Evolutionary conservation across 345 rosid species (phyloP), one percentile per base, ranked within the genome.

Genomic region (Linum trigynum): DNA sequence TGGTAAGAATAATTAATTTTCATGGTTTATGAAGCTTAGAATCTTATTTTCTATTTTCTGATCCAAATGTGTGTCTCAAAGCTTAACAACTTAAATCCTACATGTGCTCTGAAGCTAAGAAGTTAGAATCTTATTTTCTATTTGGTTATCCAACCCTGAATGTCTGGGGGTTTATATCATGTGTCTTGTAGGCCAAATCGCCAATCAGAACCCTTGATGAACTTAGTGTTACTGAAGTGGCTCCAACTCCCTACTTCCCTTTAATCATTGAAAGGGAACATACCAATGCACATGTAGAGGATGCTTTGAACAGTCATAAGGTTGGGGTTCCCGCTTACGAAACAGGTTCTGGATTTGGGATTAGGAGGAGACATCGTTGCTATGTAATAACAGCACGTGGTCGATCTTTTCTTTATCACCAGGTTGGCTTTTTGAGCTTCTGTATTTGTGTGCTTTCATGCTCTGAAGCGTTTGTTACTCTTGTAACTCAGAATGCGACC

Each of bases 321-420:
- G 43, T 41, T 55, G 75, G 36, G 39, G 69, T 58, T 63, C 70
- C 64, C 9, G 67, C 64, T 38, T 67, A 61, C 70, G 77, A 60
- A 76, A 71, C 63, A 64, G 66, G 73, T 72, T 38, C 76, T 36
- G 85, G 76, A 56, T 87, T 87, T 66, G 94, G 98, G 41, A n/a
- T 68, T 51, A 78, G 90, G 74, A 84, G 73, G 75, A 73, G 67
- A 41, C 97, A 90, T 71, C 78, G 76, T 40, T 82, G 89, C 84
- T 83, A 75, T 59, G 85, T 84, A 36, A 73, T 92, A 65, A 90
- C 83, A 68, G 89, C 95, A 36, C 86, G 96, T 62, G 74, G 86
- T 50, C 89, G 95, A 10, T 74, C 86, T 63, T 90, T 92, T 81
- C 96, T 90, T 59, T 92, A 90, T 71, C 97, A 90, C 79, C 97